Evolutionary conservation across 441 rosid genomes (phyloP).

Genomic region (Adansonia madagascariensis): DNA sequence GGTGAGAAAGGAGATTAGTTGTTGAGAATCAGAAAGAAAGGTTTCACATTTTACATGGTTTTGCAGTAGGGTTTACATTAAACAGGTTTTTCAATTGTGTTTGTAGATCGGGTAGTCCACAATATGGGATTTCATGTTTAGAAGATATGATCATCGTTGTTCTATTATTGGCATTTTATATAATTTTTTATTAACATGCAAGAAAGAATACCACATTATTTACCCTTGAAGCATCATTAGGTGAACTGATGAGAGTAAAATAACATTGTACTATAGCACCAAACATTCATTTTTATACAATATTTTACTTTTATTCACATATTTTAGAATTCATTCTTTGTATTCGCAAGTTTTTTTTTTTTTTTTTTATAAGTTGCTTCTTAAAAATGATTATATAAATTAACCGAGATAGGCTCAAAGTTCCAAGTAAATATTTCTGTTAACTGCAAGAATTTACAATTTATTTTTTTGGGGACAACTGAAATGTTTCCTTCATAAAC

Average conservation of each 20-base stretch:
- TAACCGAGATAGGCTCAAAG: too few species aligned
- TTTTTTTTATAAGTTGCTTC: too few species aligned
- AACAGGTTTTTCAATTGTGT: not conserved
- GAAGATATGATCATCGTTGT: not conserved
- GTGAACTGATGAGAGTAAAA: not conserved
- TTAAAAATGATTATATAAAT: too few species aligned
- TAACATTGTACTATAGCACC: not conserved
- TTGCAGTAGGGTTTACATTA: not conserved
- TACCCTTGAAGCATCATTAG: not conserved
- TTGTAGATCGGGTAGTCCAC: not conserved
- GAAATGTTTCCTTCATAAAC: too few species aligned
- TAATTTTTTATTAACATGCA: not conserved
- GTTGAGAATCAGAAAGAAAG: not conserved
- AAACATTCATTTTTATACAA: not conserved
- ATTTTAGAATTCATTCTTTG: too few species aligned
- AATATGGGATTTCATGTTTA: not conserved
- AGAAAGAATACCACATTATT: not conserved
- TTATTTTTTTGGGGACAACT: too few species aligned
- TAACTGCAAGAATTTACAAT: too few species aligned
- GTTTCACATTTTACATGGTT: not conserved
- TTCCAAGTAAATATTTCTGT: too few species aligned
- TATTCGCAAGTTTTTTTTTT: too few species aligned
- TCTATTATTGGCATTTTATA: not conserved
- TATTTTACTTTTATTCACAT: not conserved
- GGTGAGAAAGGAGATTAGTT: constrained; percentile 19